Percentiles rank a stretch among this genome's conserved stretches.
Conservation (phyloP, 129 eudicot genomes). For the Pseudognaphalium luteoalbum region DNA sequence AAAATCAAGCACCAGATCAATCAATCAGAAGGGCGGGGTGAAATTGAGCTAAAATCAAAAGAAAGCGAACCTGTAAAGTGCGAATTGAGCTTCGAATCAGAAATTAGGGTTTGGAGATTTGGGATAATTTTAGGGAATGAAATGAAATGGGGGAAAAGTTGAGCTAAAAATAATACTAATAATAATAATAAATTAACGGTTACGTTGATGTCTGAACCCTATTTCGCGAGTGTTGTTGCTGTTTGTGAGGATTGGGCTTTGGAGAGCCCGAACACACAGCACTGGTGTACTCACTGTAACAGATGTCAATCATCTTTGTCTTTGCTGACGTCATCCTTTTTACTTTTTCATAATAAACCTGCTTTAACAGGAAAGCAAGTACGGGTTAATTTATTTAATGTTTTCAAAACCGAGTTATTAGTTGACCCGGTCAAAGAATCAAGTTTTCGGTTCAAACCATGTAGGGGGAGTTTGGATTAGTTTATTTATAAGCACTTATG, state of each 20-base stretch:
- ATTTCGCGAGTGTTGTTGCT: constrained; percentile 18
- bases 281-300: constrained; percentile 20
- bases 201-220: constrained; percentile 23
- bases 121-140: constrained; percentile 1
- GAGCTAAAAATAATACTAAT: not conserved
- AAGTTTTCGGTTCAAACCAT: too few relatives aligned
- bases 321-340: constrained; percentile 10
- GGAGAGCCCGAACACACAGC: constrained; percentile 24
- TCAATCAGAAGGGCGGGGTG: not conserved
- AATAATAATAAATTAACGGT: constrained; percentile 9
- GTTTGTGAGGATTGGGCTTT: constrained; percentile 25
- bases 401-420: too few relatives aligned
- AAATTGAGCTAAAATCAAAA: constrained; percentile 22
- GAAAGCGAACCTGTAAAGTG: constrained; percentile 30
- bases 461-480: too few relatives aligned
- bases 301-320: constrained; percentile 33
- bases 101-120: constrained; percentile 35
- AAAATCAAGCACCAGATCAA: not conserved
- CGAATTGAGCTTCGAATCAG: constrained; percentile 20
- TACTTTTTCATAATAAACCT: not conserved
- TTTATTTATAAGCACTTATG: too few relatives aligned
- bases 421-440: too few relatives aligned
- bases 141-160: constrained; percentile 11
- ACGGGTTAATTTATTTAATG: too few relatives aligned
- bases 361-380: too few relatives aligned